Evolutionary conservation across 192 early-diverging fungal genomes (phyloP).

Genomic region (Mortierella alpina): DNA sequence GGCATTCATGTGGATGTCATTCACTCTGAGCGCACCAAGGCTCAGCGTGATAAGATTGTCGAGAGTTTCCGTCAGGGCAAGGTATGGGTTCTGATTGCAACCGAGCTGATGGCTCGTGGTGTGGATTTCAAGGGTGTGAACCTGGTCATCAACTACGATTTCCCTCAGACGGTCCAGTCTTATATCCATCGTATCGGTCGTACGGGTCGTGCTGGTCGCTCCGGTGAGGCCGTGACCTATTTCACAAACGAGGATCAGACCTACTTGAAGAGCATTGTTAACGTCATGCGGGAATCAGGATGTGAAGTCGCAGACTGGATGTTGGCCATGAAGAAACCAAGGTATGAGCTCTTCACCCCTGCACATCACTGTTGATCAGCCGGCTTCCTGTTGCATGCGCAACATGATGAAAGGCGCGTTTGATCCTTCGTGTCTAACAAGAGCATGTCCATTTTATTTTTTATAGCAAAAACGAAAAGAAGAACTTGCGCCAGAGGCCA

Average conservation of each 20-base stretch:
- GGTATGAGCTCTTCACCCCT: slow-evolving; percentile 45
- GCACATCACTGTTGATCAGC: slow-evolving; percentile 75
- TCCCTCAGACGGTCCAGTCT: slow-evolving; percentile 89
- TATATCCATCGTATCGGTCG: slow-evolving; percentile 99
- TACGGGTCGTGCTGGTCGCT: slow-evolving; percentile 95
- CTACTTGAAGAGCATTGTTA: slow-evolving; percentile 92
- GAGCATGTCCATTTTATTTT: background rate
- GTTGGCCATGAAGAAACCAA: slow-evolving; percentile 85
- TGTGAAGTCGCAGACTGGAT: slow-evolving; percentile 99
- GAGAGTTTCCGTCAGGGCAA: slow-evolving; percentile 89
- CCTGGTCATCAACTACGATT: slow-evolving; percentile 98
- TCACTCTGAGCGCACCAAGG: slow-evolving; percentile 93
- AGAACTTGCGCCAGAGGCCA: slow-evolving; percentile 79
- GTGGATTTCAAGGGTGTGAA: slow-evolving; percentile 99
- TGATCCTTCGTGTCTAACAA: slow-evolving; percentile 12
- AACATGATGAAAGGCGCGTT: slow-evolving; percentile 69
- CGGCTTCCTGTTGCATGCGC: slow-evolving; percentile 72
- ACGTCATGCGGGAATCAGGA: slow-evolving; percentile 96
- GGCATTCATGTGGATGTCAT: slow-evolving; percentile 99
- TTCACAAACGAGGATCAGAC: slow-evolving; percentile 94
- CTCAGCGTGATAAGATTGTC: slow-evolving; percentile 90
- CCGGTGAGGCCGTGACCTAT: slow-evolving; percentile 92
- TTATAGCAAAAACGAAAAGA: slow-evolving; percentile 67
- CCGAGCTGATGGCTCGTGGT: slow-evolving; percentile 97
- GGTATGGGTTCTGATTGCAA: slow-evolving; percentile 96